Evolutionary conservation across 192 early-diverging fungal species (phyloP).

Genomic region (Mortierella antarctica): DNA sequence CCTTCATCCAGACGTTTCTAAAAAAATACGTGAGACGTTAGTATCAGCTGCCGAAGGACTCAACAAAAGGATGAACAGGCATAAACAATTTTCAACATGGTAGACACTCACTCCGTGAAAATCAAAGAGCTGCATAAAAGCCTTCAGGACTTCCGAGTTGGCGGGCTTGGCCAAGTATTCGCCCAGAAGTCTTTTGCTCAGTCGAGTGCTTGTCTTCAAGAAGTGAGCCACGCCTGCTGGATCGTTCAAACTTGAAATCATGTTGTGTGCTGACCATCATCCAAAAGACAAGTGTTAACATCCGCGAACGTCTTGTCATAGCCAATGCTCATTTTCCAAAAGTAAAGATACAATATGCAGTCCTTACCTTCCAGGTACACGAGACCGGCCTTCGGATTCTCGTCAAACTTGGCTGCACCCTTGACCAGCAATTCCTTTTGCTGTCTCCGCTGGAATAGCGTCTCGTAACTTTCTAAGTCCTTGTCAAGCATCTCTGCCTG

Average conservation of each 20-base stretch:
- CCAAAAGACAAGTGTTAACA: slow-evolving; percentile 9
- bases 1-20: slow-evolving; percentile 96
- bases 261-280: slow-evolving; percentile 54
- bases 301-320: background rate
- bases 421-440: slow-evolving; percentile 85
- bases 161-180: slow-evolving; percentile 90
- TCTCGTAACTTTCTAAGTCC: slow-evolving; percentile 24
- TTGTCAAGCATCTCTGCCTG: slow-evolving; percentile 28
- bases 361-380: slow-evolving; percentile 77
- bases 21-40: background rate
- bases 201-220: slow-evolving; percentile 80
- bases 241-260: slow-evolving; percentile 56
- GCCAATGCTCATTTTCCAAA: background rate
- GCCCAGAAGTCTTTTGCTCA: slow-evolving; percentile 89
- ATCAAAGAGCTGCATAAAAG: slow-evolving; percentile 87
- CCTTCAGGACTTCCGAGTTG: slow-evolving; percentile 86
- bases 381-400: slow-evolving; percentile 87
- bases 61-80: background rate
- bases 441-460: slow-evolving; percentile 61
- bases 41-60: background rate
- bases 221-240: slow-evolving; percentile 77
- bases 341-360: background rate
- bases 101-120: slow-evolving; percentile 77
- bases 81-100: background rate
- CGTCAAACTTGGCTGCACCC: slow-evolving; percentile 87